Conservation (phyloP, 495 filamentous ascomycete genomes). For the Aspergillus incahuasiensis region DNA sequence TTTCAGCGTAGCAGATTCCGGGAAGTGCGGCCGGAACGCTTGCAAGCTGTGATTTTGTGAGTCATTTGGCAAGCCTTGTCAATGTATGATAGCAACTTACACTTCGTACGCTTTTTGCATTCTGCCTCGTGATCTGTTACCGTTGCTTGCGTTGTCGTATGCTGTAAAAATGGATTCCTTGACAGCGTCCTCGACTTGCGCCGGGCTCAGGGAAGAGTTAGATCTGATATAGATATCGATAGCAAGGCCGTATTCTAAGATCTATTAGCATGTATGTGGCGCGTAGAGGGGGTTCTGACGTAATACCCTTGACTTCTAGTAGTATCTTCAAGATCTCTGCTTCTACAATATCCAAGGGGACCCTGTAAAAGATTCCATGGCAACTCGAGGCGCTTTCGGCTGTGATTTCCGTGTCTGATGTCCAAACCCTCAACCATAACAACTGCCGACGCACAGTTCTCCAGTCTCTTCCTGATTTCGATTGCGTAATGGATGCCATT, state of each 20-base stretch:
- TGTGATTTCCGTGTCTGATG: conserved; percentile 42
- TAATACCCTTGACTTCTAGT: conserved; percentile 62
- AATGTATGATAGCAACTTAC: conserved; percentile 41
- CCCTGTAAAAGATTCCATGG: conserved; percentile 65
- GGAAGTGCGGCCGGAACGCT: conserved; percentile 62
- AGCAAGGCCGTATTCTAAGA: conserved; percentile 60
- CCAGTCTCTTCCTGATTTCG: conserved; percentile 66
- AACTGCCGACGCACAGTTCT: conserved; percentile 58
- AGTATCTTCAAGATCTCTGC: conserved; percentile 70
- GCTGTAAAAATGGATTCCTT: conserved; percentile 62
- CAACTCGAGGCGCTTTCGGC: conserved; percentile 22
- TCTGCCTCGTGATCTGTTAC: conserved; percentile 75
- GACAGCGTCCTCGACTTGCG: conserved; percentile 60
- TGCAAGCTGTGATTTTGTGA: conserved; percentile 49
- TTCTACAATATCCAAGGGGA: conserved; percentile 63
- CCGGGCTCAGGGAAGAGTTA: conserved; percentile 44
- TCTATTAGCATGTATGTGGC: conserved; percentile 12
- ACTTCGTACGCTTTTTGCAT: conserved; percentile 81
- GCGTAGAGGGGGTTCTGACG: conserved; percentile 20
- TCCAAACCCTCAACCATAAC: conserved; percentile 82
- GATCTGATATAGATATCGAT: conserved; percentile 60
- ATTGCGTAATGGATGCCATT: conserved; percentile 49
- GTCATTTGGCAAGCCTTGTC: not conserved
- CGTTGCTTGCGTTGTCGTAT: conserved; percentile 89
- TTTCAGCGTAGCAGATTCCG: conserved; percentile 48